Percentiles rank a stretch among this genome's conserved stretches.
Conservation (phyloP, 768 basidiomycete species). For the Suillus sp. region DNA sequence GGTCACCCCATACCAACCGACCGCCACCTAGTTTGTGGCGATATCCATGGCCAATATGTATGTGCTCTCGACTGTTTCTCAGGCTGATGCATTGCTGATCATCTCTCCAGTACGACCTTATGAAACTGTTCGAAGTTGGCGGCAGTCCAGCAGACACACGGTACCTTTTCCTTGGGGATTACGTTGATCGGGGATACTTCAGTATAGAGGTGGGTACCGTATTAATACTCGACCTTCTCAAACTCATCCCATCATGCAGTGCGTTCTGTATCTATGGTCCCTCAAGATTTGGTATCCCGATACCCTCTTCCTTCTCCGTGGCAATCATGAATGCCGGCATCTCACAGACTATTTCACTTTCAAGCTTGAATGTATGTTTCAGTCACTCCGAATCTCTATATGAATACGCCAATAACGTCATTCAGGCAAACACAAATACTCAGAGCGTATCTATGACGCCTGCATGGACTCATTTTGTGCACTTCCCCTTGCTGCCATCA, state of each 20-base stretch:
- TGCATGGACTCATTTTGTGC: conserved; percentile 98
- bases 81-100: conserved; percentile 11
- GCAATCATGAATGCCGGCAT: conserved; percentile 99
- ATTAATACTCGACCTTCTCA: background rate
- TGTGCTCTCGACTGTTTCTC: conserved; percentile 31
- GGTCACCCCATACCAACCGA: conserved; percentile 9
- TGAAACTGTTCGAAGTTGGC: conserved; percentile 95
- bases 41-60: conserved; percentile 99
- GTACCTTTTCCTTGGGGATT: conserved; percentile 92
- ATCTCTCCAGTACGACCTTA: conserved; percentile 76
- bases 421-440: conserved; percentile 97
- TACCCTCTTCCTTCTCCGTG: conserved; percentile 93
- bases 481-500: conserved; percentile 92
- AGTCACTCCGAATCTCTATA: conserved; percentile 1
- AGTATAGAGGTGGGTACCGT: conserved; percentile 73
- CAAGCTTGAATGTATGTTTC: conserved; percentile 89
- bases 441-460: conserved; percentile 93
- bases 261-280: conserved; percentile 96
- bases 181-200: conserved; percentile 92
- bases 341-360: conserved; percentile 99
- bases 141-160: conserved; percentile 93
- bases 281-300: conserved; percentile 99
- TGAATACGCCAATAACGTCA: conserved; percentile 13
- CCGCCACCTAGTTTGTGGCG: conserved; percentile 76
- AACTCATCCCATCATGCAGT: conserved; percentile 48